A percentile compares a stretch with the other conserved stretches of the same genome.
Evolutionary conservation across 2,329 filamentous ascomycete genomes (phyloP).

Genomic region (Penicillium capsulatum): DNA sequence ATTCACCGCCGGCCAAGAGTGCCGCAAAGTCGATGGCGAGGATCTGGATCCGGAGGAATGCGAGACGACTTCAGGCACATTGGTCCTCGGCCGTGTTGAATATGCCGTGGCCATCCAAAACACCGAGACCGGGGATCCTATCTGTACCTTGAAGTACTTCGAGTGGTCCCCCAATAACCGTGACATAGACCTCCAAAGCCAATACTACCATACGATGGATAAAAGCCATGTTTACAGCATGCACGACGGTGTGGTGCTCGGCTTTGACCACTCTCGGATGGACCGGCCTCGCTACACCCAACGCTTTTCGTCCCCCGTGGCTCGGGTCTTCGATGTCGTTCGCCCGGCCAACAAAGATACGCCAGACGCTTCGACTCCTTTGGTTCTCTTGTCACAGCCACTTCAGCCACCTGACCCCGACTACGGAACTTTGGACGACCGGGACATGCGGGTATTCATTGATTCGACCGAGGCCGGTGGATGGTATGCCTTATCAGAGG

Average conservation of each 20-base stretch:
- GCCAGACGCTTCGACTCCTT: slow-evolving; percentile 59
- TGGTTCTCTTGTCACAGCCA: slow-evolving; percentile 84
- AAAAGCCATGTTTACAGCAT: slow-evolving; percentile 83
- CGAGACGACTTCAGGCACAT: slow-evolving; percentile 65
- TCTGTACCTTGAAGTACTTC: slow-evolving; percentile 86
- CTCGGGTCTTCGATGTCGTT: slow-evolving; percentile 82
- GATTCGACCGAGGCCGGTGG: slow-evolving; percentile 82
- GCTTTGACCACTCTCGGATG: slow-evolving; percentile 63
- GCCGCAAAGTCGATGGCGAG: slow-evolving; percentile 63
- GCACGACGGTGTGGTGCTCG: slow-evolving; percentile 78
- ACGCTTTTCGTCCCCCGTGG: slow-evolving; percentile 71
- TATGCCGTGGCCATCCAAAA: slow-evolving; percentile 85
- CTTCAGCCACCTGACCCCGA: slow-evolving; percentile 54
- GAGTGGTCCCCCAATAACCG: slow-evolving; percentile 94
- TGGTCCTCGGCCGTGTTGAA: slow-evolving; percentile 80
- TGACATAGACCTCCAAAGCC: slow-evolving; percentile 78
- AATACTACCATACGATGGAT: slow-evolving; percentile 77
- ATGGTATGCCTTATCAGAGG: slow-evolving; percentile 91
- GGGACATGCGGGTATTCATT: slow-evolving; percentile 69
- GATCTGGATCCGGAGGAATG: slow-evolving; percentile 66
- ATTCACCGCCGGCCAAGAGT: slow-evolving; percentile 68
- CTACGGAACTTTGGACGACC: slow-evolving; percentile 45
- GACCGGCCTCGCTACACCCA: slow-evolving; percentile 61
- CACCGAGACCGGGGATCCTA: slow-evolving; percentile 64
- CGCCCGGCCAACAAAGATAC: slow-evolving; percentile 64